Base-by-base conservation (phyloP, 495 filamentous ascomycete genomes). In the Pyrenopolyporus hunteri region DNA sequence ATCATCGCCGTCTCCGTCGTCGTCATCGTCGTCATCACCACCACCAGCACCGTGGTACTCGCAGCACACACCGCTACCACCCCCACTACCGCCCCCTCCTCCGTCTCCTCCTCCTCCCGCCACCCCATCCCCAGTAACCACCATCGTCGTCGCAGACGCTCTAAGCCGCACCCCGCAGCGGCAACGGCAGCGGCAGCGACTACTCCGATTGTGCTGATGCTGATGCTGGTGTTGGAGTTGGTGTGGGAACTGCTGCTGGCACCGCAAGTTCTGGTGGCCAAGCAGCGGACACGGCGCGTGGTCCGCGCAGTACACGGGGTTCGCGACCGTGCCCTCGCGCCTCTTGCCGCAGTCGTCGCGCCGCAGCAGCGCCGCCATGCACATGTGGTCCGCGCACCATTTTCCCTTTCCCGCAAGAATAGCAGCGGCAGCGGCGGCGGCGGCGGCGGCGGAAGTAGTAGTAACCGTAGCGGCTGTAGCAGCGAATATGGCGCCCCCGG, bases 321-420 rank as follows among this genome's bases (percentile, higher is more conserved):
- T 63, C 22, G 16, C 13, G 4, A 53, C 22, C 6, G 52, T 32
- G 17, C 59, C 59, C 46, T 63, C 46, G 37, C 59, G 59, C 2
- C 53, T 22, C 3, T 42, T 43, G 3, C 2, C 39, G 31, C 59
- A 63, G 32, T 52, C 52, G 6, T 51, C 59, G 20, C 48, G 59
- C 0, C 59, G 46, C n/a, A 54, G n/a, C 6, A 63, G 47, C 22
- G 59, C 59, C 23, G 53, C 53, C 52, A 57, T 35, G 26, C 59
- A 63, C 52, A 57, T 57, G 40, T 63, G 59, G 25, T 63, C 59
- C 4, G 53, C 59, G 53, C 59, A 63, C 59, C 59, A 63, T 16
- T 25, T 3, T 7, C 29, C 56, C 20, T 0, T 23, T 16, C 11
- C 26, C 2, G 29, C n/a, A n/a, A n/a, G n/a, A n/a, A n/a, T 29